Evolutionary conservation across 176 grass and related monocot species (phyloP), one percentile per base, ranked within the genome.

Genomic region (Oryza punctata): DNA sequence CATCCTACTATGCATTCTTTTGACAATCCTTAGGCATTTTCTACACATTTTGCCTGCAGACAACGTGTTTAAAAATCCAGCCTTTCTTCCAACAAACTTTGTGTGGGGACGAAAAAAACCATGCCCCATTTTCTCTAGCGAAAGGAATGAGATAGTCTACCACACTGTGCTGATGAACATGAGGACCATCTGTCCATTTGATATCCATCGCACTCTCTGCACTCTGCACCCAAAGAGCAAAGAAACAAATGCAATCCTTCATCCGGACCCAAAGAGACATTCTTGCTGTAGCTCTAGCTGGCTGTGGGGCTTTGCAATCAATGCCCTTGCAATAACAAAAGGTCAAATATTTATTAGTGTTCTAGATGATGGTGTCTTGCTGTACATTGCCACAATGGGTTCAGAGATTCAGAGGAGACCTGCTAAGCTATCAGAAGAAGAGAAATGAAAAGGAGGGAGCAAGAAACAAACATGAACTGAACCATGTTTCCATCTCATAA

Each of bases 311-410:
- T 61, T 9, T 61, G 57, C n/a, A 61, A 61, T 26, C 63, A 70
- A 78, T 78, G 23, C 16, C 16, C 10, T 21, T 9, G 13, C 67
- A 64, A 72, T 64, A 61, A 69, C 38, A 41, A 32, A 32, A 72
- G 54, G 57, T 26, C 23, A 72, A 25, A 40, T 44, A 70, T 60
- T 77, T 1, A 29, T 69, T 23, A 12, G 38, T 43, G 50, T 32
- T 37, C 57, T 7, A 27, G 54, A 79, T 72, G 67, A 64, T 72
- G 67, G 84, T 44, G 75, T 38, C 44, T 72, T 27, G 15, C 69
- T 33, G 32, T 29, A 11, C 69, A 16, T 29, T 73, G 70, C 41
- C 24, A 13, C 23, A 57, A 57, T 57, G 18, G 18, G 19, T 57
- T 57, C 19, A 57, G 52, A 57, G 52, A n/a, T 57, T 57, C 47